Base-by-base conservation (phyloP, 73 alveolate species). In the Paramecium sexaurelia region DNA sequence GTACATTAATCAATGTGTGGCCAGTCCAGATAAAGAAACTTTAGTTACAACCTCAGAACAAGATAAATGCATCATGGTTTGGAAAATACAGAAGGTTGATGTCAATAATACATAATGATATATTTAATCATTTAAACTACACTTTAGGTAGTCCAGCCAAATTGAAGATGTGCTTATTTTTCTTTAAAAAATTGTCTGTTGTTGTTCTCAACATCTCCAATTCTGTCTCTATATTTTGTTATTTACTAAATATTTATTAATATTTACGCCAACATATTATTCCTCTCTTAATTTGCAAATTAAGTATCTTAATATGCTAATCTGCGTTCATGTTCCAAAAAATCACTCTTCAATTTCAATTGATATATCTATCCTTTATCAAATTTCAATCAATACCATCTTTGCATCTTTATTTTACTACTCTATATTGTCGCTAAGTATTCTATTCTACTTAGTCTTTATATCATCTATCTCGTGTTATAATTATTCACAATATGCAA, bases 41-140 rank as follows among this genome's bases (percentile, higher is more conserved):
- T 92, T 96, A 55, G 87, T 96, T 35, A 78, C 97, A 4, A 94
- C 96, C n/a, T 84, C 95, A 47, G 95, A 96, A 75, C 35, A 84
- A 85, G 98, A 96, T 82, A 94, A 94, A 75, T 96, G 98, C 75
- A 94, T 94, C 3, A 92, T 96, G 89, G 94, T 94, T 29, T 96
- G 98, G 98, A 96, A 85, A 68, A 95, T 93, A 78, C 75, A 37
- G 68, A 78, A 78, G 41, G 32, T 39, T 39, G 90, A 78, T 71
- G 83, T 26, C 11, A 61, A 61, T 61, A 61, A 61, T 61, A 61
- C 83, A 61, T 61, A 61, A 61, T 61, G 83, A 71, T 78, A 17
- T n/a, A 78, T 78, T 19, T 24, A 9, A 29, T 78, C 90, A 78
- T 43, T 78, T 78, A 27, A 78, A 78, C 73, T 39, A 19, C 40